These are phyloP conservation scores for Skeletonema grethae DNA, from an alignment of 108 stramenopile species.

Conservation along the genomic window DNA sequence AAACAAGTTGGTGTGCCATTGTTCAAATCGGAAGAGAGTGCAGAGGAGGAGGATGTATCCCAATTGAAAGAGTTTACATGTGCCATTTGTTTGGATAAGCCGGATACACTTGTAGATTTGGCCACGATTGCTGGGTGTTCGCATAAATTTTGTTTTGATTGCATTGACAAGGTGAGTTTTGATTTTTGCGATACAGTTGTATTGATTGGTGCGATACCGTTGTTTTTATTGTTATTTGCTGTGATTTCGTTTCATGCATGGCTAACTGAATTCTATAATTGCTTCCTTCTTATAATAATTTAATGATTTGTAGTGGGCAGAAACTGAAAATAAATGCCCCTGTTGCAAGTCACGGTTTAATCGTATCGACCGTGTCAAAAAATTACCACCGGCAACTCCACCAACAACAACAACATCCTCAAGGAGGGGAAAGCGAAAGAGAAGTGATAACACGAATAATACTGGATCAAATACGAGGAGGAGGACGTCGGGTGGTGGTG, in stretches of 20 bases:
- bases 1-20: neutral
- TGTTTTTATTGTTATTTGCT: too few species aligned
- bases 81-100: conserved; percentile 44
- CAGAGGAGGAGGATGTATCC: neutral
- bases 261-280: too few species aligned
- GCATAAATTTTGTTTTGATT: conserved; percentile 51
- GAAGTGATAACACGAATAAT: conserved; percentile 11
- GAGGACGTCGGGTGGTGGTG: neutral
- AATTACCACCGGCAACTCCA: conserved; percentile 4
- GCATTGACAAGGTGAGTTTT: conserved; percentile 31
- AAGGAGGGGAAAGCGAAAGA: neutral
- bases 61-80: conserved; percentile 35
- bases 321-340: conserved; percentile 45
- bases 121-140: conserved; percentile 38
- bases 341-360: conserved; percentile 38
- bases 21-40: neutral
- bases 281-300: neutral
- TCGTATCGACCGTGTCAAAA: conserved; percentile 38
- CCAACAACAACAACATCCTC: neutral
- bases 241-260: too few species aligned
- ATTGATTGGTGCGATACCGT: too few species aligned
- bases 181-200: too few species aligned
- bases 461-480: conserved; percentile 5
- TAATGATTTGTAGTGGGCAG: conserved; percentile 21
- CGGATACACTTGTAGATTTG: conserved; percentile 21